A percentile compares a stretch with the other conserved stretches of the same genome.
Conservation (phyloP, 2,329 filamentous ascomycete species). For the Beauveria asiatica region DNA sequence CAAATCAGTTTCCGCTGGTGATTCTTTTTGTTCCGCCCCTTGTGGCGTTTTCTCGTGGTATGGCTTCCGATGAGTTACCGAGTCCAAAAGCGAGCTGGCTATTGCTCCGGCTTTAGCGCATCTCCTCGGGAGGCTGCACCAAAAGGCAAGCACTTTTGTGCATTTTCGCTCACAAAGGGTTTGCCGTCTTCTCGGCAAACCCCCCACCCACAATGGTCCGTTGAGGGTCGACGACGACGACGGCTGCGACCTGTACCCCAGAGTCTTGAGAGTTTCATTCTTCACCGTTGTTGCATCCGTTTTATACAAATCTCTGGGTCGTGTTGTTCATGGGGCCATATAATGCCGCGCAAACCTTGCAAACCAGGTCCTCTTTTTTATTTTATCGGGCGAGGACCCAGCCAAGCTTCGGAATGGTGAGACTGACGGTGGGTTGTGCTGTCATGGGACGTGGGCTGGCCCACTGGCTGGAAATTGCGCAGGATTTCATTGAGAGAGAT, state of each 20-base stretch:
- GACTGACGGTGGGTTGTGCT: neutral
- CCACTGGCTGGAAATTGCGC: neutral
- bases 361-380: no score
- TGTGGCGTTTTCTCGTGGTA: neutral
- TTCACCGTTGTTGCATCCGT: neutral
- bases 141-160: neutral
- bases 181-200: neutral
- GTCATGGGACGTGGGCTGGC: neutral
- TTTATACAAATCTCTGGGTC: neutral
- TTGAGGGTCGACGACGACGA: neutral
- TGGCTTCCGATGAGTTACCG: neutral
- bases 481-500: neutral
- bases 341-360: no score
- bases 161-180: neutral
- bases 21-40: neutral
- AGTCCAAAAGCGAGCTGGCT: neutral
- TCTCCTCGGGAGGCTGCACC: neutral
- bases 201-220: neutral
- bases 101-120: neutral
- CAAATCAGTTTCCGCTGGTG: neutral
- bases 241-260: neutral
- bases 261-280: neutral
- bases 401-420: neutral
- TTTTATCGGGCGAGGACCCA: neutral
- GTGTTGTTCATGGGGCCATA: no score